Evolutionary conservation across 345 rosid genomes (phyloP).

Genomic region (Turnera subulata): DNA sequence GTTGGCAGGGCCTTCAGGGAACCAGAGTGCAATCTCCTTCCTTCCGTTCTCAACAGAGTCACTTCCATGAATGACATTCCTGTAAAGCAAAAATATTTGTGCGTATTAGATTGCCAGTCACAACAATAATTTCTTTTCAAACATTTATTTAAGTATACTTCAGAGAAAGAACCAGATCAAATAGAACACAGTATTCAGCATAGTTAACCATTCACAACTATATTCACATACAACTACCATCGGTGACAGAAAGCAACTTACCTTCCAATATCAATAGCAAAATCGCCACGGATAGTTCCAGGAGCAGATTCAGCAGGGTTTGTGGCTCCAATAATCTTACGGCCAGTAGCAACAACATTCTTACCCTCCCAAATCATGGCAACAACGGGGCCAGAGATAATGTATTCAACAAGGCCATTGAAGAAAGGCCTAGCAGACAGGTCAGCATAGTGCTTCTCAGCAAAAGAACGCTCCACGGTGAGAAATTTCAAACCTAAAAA

Average conservation of each 20-base stretch:
- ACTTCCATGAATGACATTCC: slow-evolving; percentile 92
- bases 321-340: slow-evolving; percentile 95
- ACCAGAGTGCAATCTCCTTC: slow-evolving; percentile 94
- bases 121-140: too few relatives aligned
- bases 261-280: slow-evolving; percentile 87
- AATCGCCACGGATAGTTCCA: slow-evolving; percentile 96
- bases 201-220: too few relatives aligned
- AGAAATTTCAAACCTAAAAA: slow-evolving; percentile 66
- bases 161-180: too few relatives aligned
- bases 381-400: slow-evolving; percentile 91
- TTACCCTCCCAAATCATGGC: slow-evolving; percentile 99
- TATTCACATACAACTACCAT: too few relatives aligned
- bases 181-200: too few relatives aligned
- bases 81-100: slow-evolving; percentile 14
- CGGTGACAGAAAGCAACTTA: slow-evolving; percentile 1
- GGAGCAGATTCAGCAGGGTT: slow-evolving; percentile 90
- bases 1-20: slow-evolving; percentile 68
- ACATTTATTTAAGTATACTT: too few relatives aligned
- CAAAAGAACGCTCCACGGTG: slow-evolving; percentile 67
- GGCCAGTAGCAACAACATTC: slow-evolving; percentile 72
- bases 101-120: too few relatives aligned
- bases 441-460: slow-evolving; percentile 83
- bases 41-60: slow-evolving; percentile 75
- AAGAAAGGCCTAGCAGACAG: slow-evolving; percentile 86
- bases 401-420: slow-evolving; percentile 82